phyloP scores from a whole-genome alignment of 257 asterid species.

The Dorcoceras hygrometricum region DNA sequence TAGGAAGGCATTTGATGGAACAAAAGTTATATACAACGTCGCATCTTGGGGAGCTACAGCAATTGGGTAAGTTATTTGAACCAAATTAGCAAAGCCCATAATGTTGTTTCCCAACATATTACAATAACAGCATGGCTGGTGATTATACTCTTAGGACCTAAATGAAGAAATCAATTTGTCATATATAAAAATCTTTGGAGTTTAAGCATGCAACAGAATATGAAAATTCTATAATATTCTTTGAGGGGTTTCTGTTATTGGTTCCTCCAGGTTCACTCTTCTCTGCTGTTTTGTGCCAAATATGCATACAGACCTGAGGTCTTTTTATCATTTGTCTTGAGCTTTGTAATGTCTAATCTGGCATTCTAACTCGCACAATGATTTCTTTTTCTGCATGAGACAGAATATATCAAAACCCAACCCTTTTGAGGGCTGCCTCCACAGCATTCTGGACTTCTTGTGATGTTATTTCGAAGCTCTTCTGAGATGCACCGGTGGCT shows the following conservation, averaged over 20 bases:
- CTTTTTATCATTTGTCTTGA: background rate
- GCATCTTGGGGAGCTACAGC: constrained; percentile 99
- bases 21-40: constrained; percentile 86
- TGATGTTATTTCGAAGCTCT: constrained; percentile 77
- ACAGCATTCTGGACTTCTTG: constrained; percentile 95
- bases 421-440: constrained; percentile 75
- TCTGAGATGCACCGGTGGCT: constrained; percentile 40
- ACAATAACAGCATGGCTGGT: constrained; percentile 3
- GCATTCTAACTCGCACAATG: constrained; percentile 5
- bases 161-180: too few relatives aligned
- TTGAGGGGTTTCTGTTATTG: background rate
- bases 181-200: background rate
- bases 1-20: constrained; percentile 97
- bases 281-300: background rate
- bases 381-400: constrained; percentile 12
- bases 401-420: constrained; percentile 96
- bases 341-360: background rate
- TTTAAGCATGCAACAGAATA: background rate
- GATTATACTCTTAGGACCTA: background rate
- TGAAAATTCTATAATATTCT: background rate
- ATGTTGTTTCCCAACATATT: constrained; percentile 6
- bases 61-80: constrained; percentile 66
- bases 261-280: background rate
- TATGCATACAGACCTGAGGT: background rate
- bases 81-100: constrained; percentile 9